A percentile compares a stretch with the other conserved stretches of the same genome.
Conservation (phyloP, 352 stramenopile genomes). For the Phytophthora hibernalis region DNA sequence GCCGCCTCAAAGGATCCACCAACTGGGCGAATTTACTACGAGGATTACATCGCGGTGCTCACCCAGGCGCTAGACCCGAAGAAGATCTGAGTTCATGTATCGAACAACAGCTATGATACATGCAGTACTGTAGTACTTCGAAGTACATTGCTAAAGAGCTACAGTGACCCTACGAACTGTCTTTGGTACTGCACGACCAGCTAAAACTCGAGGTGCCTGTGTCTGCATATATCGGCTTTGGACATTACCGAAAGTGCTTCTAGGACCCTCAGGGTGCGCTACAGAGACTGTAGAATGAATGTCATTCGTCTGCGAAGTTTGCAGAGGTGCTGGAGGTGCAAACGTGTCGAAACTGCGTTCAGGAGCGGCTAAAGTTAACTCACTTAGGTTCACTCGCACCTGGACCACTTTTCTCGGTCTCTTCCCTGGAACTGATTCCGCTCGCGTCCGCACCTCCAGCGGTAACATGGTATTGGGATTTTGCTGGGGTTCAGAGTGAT, state of each 20-base stretch:
- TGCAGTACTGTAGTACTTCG: no score
- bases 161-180: slow-evolving; percentile 53
- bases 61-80: slow-evolving; percentile 62
- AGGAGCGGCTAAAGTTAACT: slow-evolving; percentile 22
- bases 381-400: slow-evolving; percentile 53
- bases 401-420: slow-evolving; percentile 49
- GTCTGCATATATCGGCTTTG: slow-evolving; percentile 4
- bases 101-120: no score
- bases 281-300: neutral
- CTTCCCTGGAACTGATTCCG: slow-evolving; percentile 15
- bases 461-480: neutral
- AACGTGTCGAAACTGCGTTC: neutral
- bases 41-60: slow-evolving; percentile 91
- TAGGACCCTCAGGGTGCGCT: neutral
- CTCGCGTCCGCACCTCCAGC: neutral
- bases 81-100: slow-evolving; percentile 24
- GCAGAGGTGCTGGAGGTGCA: neutral
- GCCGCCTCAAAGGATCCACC: slow-evolving; percentile 81
- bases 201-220: slow-evolving; percentile 9
- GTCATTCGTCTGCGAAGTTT: neutral
- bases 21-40: slow-evolving; percentile 92
- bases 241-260: neutral
- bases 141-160: slow-evolving; percentile 43
- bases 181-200: slow-evolving; percentile 28
- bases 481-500: neutral